phyloP scores from a whole-genome alignment of 352 stramenopile genomes.

The Phytophthora idaei region DNA sequence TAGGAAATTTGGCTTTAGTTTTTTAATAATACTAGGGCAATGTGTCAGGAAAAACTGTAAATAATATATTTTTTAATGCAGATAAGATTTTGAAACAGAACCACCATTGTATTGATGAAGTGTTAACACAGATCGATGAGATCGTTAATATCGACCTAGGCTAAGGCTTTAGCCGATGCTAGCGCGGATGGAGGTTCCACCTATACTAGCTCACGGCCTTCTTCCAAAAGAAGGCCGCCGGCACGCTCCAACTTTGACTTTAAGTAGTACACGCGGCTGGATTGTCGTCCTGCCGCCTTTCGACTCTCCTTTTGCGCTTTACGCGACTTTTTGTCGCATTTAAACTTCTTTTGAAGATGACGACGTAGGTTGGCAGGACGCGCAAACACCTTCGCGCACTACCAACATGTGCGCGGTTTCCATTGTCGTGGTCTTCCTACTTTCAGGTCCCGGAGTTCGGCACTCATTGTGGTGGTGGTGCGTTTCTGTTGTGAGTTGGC shows the following conservation, averaged over 20 bases:
- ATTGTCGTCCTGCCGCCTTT: neutral
- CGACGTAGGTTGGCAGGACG: neutral
- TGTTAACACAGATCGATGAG: neutral
- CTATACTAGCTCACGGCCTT: neutral
- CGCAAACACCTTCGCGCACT: constrained; percentile 1
- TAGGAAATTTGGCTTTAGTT: too few species aligned
- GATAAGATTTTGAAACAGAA: neutral
- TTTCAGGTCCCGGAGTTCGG: neutral
- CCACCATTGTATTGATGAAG: neutral
- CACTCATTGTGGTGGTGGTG: too few species aligned
- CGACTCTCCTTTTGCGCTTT: neutral
- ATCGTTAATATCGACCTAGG: neutral
- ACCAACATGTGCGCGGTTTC: neutral
- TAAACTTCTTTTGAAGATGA: neutral
- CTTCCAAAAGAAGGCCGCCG: neutral
- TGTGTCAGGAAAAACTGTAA: too few species aligned
- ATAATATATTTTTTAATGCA: neutral
- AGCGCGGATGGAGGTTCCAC: neutral
- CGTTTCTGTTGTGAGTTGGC: too few species aligned
- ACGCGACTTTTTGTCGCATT: neutral
- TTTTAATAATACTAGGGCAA: too few species aligned
- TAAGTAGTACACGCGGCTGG: neutral
- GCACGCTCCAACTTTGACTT: neutral
- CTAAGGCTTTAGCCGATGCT: neutral
- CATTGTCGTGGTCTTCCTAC: neutral